phyloP scores from a whole-genome alignment of 2,329 filamentous ascomycete species.

The Eutypella sp. region DNA sequence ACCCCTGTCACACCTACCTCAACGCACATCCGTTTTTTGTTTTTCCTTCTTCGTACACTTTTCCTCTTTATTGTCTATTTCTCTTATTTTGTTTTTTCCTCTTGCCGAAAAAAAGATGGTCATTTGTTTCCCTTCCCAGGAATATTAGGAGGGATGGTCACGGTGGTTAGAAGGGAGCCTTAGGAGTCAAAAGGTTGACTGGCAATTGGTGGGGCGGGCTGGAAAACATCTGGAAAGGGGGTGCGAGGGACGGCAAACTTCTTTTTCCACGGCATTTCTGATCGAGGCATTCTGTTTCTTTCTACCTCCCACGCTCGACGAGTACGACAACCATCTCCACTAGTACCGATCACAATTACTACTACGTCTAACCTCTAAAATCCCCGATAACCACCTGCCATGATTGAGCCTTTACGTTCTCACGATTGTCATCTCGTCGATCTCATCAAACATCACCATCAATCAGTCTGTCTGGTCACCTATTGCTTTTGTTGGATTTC shows the following conservation, averaged over 20 bases:
- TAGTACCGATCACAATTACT: neutral
- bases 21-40: conserved; percentile 13
- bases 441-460: too few species aligned
- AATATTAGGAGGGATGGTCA: neutral
- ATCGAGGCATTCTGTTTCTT: neutral
- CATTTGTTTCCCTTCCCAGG: conserved; percentile 4
- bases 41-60: conserved; percentile 12
- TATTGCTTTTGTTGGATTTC: too few species aligned
- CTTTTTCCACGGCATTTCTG: neutral
- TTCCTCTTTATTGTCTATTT: conserved; percentile 11
- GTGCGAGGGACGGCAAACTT: neutral
- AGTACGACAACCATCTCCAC: neutral
- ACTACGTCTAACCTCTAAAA: too few species aligned
- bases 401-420: too few species aligned
- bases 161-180: conserved; percentile 1
- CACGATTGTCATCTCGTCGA: too few species aligned
- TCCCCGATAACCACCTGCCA: too few species aligned
- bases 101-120: conserved; percentile 4
- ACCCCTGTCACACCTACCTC: conserved; percentile 14
- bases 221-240: conserved; percentile 1
- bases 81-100: conserved; percentile 17
- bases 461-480: too few species aligned
- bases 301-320: neutral
- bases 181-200: conserved; percentile 3
- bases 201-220: neutral